phyloP scores from a whole-genome alignment of 192 early-diverging fungal species.

The Coemansia sp. region DNA sequence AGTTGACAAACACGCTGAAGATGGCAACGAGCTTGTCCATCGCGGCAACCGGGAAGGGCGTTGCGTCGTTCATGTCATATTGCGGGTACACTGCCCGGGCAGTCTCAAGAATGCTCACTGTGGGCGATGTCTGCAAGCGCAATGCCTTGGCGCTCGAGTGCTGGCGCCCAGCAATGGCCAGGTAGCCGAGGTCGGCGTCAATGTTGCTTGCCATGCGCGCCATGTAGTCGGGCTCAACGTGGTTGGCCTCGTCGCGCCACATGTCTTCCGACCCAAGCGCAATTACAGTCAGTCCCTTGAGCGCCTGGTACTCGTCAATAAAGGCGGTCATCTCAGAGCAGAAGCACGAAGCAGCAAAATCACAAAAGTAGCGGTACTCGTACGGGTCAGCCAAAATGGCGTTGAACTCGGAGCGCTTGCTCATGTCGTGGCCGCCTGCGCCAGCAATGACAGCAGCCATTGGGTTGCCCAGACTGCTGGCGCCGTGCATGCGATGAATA shows the following conservation, averaged over 20 bases:
- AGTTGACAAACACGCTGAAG: conserved; percentile 53
- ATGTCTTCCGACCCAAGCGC: conserved; percentile 40
- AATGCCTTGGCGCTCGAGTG: conserved; percentile 17
- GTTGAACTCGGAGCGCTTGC: conserved; percentile 42
- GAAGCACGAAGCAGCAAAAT: conserved; percentile 53
- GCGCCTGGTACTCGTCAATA: conserved; percentile 50
- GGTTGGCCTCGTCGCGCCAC: conserved; percentile 40
- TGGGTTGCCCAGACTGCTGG: conserved; percentile 24
- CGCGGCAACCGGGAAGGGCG: conserved; percentile 40
- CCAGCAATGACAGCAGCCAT: conserved; percentile 37
- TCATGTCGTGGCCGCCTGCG: conserved; percentile 22
- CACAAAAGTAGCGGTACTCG: conserved; percentile 51
- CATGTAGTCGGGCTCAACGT: conserved; percentile 33
- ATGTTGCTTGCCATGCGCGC: conserved; percentile 27
- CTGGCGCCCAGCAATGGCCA: conserved; percentile 30
- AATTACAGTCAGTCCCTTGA: conserved; percentile 35
- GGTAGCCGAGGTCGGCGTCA: conserved; percentile 23
- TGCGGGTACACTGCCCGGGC: conserved; percentile 40
- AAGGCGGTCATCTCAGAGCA: conserved; percentile 52
- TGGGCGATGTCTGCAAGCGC: conserved; percentile 39
- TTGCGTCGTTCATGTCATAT: conserved; percentile 29
- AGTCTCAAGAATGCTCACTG: conserved; percentile 43
- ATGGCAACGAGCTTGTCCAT: conserved; percentile 54
- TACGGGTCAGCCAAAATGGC: conserved; percentile 34
- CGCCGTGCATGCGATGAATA: conserved; percentile 34